Base-by-base conservation (phyloP, 768 basidiomycete genomes). In the Suillus spraguei region DNA sequence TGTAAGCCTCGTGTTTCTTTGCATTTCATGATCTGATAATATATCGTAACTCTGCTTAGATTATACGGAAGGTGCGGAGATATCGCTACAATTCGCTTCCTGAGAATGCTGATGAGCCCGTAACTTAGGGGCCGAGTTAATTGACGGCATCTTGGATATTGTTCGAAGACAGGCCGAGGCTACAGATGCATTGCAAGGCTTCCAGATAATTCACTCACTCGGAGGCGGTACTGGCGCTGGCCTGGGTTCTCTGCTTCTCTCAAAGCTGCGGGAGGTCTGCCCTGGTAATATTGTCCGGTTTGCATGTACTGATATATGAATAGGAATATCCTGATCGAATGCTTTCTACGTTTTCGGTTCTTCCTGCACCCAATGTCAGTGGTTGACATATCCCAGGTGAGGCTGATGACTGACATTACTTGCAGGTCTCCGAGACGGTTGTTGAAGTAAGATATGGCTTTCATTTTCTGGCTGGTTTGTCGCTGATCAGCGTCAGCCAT, bases 141-240 rank as follows among this genome's bases (percentile, higher is more conserved):
- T 95, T 50, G 96, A 96, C 53, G 79, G 84, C n/a, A 86, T 97
- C 61, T 77, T 94, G 65, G 96, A 95, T 50, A 81, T 88, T n/a
- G 69, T 94, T 10, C 84, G 96, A 66, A 85, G 80, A 69, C 91
- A 97, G 73, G 81, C 90, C 2, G 96, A 98, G 72, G 73, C 79
- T 1, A 92, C 91, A 68, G 94, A 99, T 46, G 85, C 88, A 10
- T 80, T 98, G 22, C 96, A 99, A 79, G 96, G 96, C 1, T 94
- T 96, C 71, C 94, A 96, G 69, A 75, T 95, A 54, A 76, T 95
- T 11, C 94, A 97, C 67, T 94, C 95, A 20, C 85, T 99, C 20
- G 95, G 95, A 41, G 95, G 95, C 64, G 95, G 95, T 42, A 96
- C 92, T 3, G 95, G 94, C 42, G 87, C 94, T 28, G 95, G 95